A percentile compares a stretch with the other conserved stretches of the same genome.
These are phyloP conservation scores for Dillenia turbinata DNA, from an alignment of 164 flowering plant genomes.

Conservation along the genomic window DNA sequence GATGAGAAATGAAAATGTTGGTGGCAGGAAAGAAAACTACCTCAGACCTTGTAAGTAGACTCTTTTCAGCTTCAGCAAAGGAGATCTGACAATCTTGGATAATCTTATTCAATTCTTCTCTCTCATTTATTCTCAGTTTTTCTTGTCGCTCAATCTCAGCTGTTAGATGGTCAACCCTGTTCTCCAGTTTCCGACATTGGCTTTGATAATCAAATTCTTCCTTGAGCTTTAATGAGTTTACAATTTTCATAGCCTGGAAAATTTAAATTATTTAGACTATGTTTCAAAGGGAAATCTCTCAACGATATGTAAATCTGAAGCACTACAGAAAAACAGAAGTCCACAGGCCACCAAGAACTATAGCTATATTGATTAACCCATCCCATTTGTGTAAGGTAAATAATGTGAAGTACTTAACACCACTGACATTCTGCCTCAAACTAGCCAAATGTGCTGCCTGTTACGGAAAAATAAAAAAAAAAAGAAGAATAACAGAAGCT, in stretches of 20 bases:
- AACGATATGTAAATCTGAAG: no score
- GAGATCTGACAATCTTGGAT: slow-evolving; percentile 44
- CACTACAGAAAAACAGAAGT: no score
- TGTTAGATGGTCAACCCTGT: slow-evolving; percentile 65
- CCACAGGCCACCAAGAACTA: no score
- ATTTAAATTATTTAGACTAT: not conserved
- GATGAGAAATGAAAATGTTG: not conserved
- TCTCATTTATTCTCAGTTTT: slow-evolving; percentile 51
- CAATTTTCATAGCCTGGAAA: slow-evolving; percentile 85
- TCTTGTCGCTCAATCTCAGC: slow-evolving; percentile 71
- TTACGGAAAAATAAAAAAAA: no score
- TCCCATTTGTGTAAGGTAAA: no score
- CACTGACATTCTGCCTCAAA: no score
- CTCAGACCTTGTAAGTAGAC: slow-evolving; percentile 59
- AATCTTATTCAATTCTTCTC: slow-evolving; percentile 38
- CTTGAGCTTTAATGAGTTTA: slow-evolving; percentile 72
- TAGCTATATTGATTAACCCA: no score
- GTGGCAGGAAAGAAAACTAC: slow-evolving; percentile 33
- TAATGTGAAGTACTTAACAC: no score
- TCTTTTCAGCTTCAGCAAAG: slow-evolving; percentile 48
- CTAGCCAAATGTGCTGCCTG: no score
- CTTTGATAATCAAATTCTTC: slow-evolving; percentile 94
- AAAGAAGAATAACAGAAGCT: no score
- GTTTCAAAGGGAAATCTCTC: no score
- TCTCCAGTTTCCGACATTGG: slow-evolving; percentile 75